Evolutionary conservation across 2,329 filamentous ascomycete species (phyloP), one percentile per base, ranked within the genome.

Genomic region (Colletotrichum lindemuthianum): DNA sequence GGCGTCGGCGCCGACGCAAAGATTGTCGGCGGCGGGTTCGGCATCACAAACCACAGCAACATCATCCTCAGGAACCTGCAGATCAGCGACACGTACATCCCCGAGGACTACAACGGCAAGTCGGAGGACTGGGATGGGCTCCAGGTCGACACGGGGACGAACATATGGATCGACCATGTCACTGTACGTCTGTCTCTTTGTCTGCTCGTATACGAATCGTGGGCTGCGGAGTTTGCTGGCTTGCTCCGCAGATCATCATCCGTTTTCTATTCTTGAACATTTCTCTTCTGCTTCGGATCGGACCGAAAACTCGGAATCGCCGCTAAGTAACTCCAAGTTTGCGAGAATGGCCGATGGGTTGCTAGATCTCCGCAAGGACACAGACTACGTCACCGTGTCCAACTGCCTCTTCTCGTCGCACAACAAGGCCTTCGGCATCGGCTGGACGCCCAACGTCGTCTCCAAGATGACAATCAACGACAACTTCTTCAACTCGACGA

Each of bases 401-500:
- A 41, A 41, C 9, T 34, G 13, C 13, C 34, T 40, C 12, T 45
- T 16, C 32, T 44, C 41, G 6, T 54, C 49, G 6, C 41, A 41
- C 66, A 86, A 84, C 33, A 86, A 88, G 78, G 84, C 81, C 16
- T 83, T 88, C 77, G 79, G 69, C 73, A 86, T 87, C 75, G 77
- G 68, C 12, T 77, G 70, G 40, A 84, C 88, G 69, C 86, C 88
- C 70, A 82, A 74, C 1, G 86, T 85, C 63, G 79, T 85, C 69
- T 77, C 88, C 33, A 82, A 77, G 69, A 78, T 88, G 54, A 88
- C 86, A 40, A 86, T 84, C 72, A 77, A 78, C 74, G 82, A 86
- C 76, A 88, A 87, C 79, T 81, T 84, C 78, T 86, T 79, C 78
- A 69, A 73, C 63, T 87, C 87, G 75, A 76, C 88, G 71, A 86